Conservation (phyloP, 768 basidiomycete genomes). For the Mycena filopes region DNA sequence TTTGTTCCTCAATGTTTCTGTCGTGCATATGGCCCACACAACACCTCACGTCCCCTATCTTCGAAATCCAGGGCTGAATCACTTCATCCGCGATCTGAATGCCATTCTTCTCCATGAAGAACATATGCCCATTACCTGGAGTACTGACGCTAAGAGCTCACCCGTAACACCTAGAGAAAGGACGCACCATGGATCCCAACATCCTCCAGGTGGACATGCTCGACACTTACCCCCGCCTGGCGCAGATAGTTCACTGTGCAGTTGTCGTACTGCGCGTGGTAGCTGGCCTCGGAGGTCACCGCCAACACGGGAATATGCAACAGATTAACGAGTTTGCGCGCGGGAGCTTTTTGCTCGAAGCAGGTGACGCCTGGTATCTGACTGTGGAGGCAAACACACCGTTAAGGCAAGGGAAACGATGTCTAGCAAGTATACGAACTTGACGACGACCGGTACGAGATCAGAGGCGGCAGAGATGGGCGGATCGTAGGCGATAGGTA, state of each 20-base stretch:
- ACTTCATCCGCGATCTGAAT: slow-evolving; percentile 45
- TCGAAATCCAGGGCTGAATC: slow-evolving; percentile 46
- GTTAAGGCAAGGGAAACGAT: not conserved
- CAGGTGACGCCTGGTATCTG: slow-evolving; percentile 38
- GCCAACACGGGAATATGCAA: slow-evolving; percentile 47
- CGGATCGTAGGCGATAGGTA: slow-evolving; percentile 47
- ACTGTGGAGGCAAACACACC: not conserved
- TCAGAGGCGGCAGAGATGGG: slow-evolving; percentile 44
- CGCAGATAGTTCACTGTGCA: slow-evolving; percentile 45
- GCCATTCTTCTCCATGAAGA: slow-evolving; percentile 53
- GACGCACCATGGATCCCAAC: slow-evolving; percentile 42
- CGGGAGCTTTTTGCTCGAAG: slow-evolving; percentile 44
- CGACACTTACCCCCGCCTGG: slow-evolving; percentile 47
- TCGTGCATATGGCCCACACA: no score
- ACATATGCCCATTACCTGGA: slow-evolving; percentile 51
- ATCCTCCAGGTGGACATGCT: slow-evolving; percentile 42
- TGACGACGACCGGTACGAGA: slow-evolving; percentile 36
- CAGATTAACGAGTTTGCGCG: slow-evolving; percentile 44
- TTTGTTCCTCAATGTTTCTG: no score
- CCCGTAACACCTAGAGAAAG: no score
- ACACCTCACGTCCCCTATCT: slow-evolving; percentile 17
- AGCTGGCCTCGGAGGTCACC: slow-evolving; percentile 50
- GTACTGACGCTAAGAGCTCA: no score
- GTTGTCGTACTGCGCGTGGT: slow-evolving; percentile 50
- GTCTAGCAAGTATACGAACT: not conserved